These are phyloP conservation scores for Choanephora cucurbitarum DNA, from an alignment of 371 early-diverging fungal genomes.

Conservation along the genomic window DNA sequence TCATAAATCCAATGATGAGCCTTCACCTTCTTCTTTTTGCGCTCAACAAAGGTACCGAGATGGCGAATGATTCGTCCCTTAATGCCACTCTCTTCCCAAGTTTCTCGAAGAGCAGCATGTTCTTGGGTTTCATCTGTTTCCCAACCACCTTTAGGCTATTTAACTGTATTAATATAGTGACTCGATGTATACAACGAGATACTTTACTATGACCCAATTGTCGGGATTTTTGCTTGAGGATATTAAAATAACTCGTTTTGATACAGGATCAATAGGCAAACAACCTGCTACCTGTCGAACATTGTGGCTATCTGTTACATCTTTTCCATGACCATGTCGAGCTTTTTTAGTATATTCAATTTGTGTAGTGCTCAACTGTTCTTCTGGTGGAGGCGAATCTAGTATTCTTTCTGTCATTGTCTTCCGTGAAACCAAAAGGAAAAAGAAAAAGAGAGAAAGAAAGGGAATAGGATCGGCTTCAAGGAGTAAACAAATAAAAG, in stretches of 20 bases:
- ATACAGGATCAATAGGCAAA: slow-evolving; percentile 55
- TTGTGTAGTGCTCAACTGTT: neutral
- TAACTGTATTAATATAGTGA: neutral
- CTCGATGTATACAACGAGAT: neutral
- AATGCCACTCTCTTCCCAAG: slow-evolving; percentile 71
- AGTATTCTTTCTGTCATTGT: neutral
- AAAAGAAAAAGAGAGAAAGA: no score
- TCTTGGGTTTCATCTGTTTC: slow-evolving; percentile 67
- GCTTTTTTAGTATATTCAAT: slow-evolving; percentile 46
- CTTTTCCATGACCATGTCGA: slow-evolving; percentile 44
- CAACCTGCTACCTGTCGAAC: slow-evolving; percentile 64
- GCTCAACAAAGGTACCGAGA: slow-evolving; percentile 58
- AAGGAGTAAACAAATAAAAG: no score
- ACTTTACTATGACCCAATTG: slow-evolving; percentile 57
- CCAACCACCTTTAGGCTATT: slow-evolving; percentile 71
- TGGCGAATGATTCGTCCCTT: slow-evolving; percentile 54
- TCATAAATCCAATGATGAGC: slow-evolving; percentile 64
- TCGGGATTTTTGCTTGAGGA: slow-evolving; percentile 54
- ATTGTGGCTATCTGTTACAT: slow-evolving; percentile 34
- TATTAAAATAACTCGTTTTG: slow-evolving; percentile 54
- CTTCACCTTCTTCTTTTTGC: slow-evolving; percentile 49
- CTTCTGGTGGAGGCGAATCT: slow-evolving; percentile 17
- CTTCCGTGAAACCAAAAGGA: no score
- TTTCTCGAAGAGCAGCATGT: slow-evolving; percentile 65
- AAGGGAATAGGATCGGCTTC: no score